Base-by-base conservation (phyloP, 108 stramenopile species). In the Aurantiochytrium sp. region DNA sequence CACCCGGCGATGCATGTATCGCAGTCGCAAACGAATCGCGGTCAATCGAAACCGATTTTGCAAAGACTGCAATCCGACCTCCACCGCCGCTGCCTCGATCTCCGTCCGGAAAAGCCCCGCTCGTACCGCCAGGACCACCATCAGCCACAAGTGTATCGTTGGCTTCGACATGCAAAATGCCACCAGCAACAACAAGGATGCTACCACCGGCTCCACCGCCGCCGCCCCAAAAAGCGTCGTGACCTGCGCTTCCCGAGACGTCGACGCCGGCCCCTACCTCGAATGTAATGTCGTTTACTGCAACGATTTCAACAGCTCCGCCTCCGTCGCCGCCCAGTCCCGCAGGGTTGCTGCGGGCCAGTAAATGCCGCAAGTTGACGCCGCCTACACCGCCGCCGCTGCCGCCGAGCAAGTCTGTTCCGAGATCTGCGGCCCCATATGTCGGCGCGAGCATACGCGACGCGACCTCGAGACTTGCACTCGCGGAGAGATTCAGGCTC, bases 311-410 rank as follows among this genome's bases (percentile, higher is more conserved):
- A 92, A 97, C 76, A 90, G 98, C 72, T 97, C 99, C 64, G 89
- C 97, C 59, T 91, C 98, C 91, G 95, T 95, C 91, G 97, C 97
- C 19, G 97, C 98, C 25, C 97, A 97, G 83, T 94, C 96, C 60
- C 96, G 97, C 88, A 5, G 88, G 43, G 35, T 25, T 5, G 21
- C 28, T 28, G 88, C 19, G 44, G 18, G 72, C 25, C 6, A 90
- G 28, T 4, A 58, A 5, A n/a, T 60, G 60, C 14, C 72, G 55
- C 53, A 88, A 58, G 5, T 8, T 89, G 23, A 89, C 35, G 18
- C 91, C 92, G 18, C 92, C 90, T 6, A 92, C 49, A 10, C 90
- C 89, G 55, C 93, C 93, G 16, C 93, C 93, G 64, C 91, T 92
- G 14, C 93, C 93, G 4, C 93, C 93, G 44, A 92, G 90, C 19